Conservation (phyloP, 768 basidiomycete species). For the Wakefieldia striispora region DNA sequence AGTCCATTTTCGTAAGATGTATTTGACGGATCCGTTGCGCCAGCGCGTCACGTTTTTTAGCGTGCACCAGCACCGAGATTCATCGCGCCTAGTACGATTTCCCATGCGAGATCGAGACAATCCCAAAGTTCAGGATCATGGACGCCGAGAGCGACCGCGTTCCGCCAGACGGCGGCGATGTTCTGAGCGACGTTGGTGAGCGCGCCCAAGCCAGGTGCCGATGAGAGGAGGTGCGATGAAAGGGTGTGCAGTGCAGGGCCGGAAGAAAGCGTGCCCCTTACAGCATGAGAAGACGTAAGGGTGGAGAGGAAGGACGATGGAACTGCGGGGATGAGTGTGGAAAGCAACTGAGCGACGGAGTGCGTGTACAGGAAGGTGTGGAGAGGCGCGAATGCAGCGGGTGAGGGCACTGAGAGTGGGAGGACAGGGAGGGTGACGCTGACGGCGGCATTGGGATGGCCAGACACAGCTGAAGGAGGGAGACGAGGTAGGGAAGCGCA, state of each 20-base stretch:
- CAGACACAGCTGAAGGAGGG: slow-evolving; percentile 36
- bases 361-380: slow-evolving; percentile 69
- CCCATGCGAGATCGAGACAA: slow-evolving; percentile 66
- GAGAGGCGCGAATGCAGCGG: slow-evolving; percentile 57
- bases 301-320: slow-evolving; percentile 31
- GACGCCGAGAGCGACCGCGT: slow-evolving; percentile 67
- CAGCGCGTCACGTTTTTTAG: slow-evolving; percentile 22
- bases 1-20: slow-evolving; percentile 17
- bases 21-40: slow-evolving; percentile 15
- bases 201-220: slow-evolving; percentile 41
- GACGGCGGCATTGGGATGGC: slow-evolving; percentile 31
- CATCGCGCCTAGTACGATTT: slow-evolving; percentile 60
- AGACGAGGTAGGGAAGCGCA: slow-evolving; percentile 64
- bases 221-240: slow-evolving; percentile 49
- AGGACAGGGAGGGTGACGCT: slow-evolving; percentile 57
- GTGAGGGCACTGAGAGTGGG: slow-evolving; percentile 60
- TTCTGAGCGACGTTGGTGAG: slow-evolving; percentile 47
- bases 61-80: slow-evolving; percentile 45
- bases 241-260: slow-evolving; percentile 54
- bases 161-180: slow-evolving; percentile 71
- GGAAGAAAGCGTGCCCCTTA: slow-evolving; percentile 45
- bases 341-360: slow-evolving; percentile 47
- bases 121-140: slow-evolving; percentile 66
- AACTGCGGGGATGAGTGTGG: slow-evolving; percentile 40
- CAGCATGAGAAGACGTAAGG: slow-evolving; percentile 28